Conservation (phyloP, 208 protist species). For the Naegleria lovaniensis region DNA sequence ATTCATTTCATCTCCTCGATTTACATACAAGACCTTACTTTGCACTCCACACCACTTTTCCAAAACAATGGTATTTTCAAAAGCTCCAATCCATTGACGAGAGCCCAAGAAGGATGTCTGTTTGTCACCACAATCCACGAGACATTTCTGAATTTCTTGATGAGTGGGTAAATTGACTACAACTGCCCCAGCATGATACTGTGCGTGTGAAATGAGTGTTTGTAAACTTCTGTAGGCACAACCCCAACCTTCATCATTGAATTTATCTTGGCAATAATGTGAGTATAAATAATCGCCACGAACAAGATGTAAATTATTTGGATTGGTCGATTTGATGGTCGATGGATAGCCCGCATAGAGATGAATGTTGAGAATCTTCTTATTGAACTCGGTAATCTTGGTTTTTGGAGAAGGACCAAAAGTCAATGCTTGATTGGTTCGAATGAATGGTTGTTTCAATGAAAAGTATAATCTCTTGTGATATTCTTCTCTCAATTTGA, state of each 20-base stretch:
- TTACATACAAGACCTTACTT: constrained; percentile 72
- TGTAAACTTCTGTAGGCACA: constrained; percentile 86
- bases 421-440: background rate
- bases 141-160: constrained; percentile 69
- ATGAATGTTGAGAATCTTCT: background rate
- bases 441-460: background rate
- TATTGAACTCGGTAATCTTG: background rate
- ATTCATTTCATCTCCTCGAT: constrained; percentile 67
- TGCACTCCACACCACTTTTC: constrained; percentile 65
- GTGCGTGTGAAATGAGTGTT: constrained; percentile 72
- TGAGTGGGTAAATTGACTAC: constrained; percentile 52
- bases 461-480: background rate
- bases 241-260: constrained; percentile 86
- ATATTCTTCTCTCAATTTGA: background rate
- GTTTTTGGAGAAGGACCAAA: background rate
- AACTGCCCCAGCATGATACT: constrained; percentile 43
- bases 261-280: constrained; percentile 84
- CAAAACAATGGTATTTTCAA: constrained; percentile 79
- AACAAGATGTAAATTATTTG: constrained; percentile 38
- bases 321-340: background rate
- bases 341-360: background rate
- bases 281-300: constrained; percentile 83
- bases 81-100: constrained; percentile 85
- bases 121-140: constrained; percentile 75
- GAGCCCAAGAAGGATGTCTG: constrained; percentile 71